phyloP scores from a whole-genome alignment of 805 yeast species.

The Barnettozyma sp. region DNA sequence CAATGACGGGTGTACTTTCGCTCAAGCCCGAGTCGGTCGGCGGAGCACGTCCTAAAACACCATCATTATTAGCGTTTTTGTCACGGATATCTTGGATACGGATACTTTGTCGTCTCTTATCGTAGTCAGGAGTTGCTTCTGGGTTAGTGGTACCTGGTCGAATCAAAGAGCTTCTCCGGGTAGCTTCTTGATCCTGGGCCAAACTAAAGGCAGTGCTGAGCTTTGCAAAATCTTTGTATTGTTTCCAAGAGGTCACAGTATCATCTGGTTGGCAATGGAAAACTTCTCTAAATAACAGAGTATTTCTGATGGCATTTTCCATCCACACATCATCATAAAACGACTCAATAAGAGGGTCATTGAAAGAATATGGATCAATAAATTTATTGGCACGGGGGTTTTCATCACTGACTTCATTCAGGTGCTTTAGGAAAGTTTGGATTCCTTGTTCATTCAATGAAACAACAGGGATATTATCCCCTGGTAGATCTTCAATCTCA shows the following conservation, averaged over 20 bases:
- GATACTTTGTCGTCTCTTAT: conserved; percentile 9
- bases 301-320: conserved; percentile 76
- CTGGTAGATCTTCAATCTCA: conserved; percentile 21
- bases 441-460: conserved; percentile 38
- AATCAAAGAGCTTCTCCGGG: conserved; percentile 8
- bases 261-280: conserved; percentile 96
- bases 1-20: background rate
- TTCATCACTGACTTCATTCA: conserved; percentile 31
- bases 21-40: conserved; percentile 5
- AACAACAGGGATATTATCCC: conserved; percentile 33
- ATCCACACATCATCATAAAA: conserved; percentile 86
- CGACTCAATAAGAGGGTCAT: conserved; percentile 76
- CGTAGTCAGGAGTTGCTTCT: background rate
- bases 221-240: conserved; percentile 66
- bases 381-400: conserved; percentile 33
- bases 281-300: conserved; percentile 71
- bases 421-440: conserved; percentile 31
- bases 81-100: conserved; percentile 10
- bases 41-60: conserved; percentile 14
- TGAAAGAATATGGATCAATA: conserved; percentile 83
- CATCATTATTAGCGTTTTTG: conserved; percentile 3
- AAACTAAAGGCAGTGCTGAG: conserved; percentile 49
- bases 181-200: conserved; percentile 27
- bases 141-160: conserved; percentile 5
- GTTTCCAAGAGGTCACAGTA: conserved; percentile 82